phyloP scores from a whole-genome alignment of 2,329 filamentous ascomycete genomes.

The Plenodomus biglobosus region DNA sequence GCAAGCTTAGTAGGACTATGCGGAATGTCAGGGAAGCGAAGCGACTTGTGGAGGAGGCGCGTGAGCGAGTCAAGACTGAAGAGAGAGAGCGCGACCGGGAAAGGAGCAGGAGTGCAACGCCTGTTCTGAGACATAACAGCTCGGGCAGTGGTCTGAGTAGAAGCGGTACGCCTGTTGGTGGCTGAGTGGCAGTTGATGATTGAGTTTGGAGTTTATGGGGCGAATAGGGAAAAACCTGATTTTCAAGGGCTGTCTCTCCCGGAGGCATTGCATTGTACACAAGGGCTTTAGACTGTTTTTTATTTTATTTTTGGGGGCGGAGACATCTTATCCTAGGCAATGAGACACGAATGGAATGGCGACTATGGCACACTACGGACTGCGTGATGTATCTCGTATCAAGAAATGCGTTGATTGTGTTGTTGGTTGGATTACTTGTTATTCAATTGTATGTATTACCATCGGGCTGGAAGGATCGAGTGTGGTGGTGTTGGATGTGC shows the following conservation, averaged over 20 bases:
- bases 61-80: constrained; percentile 35
- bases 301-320: background rate
- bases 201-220: background rate
- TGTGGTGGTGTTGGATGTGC: too few relatives aligned
- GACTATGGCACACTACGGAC: background rate
- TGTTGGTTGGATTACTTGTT: too few relatives aligned
- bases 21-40: constrained; percentile 38
- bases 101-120: constrained; percentile 29
- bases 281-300: background rate
- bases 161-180: constrained; percentile 24
- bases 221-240: background rate
- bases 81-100: constrained; percentile 30
- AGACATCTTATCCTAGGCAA: background rate
- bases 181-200: constrained; percentile 1
- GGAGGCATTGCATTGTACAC: background rate
- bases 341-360: background rate
- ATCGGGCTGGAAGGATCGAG: too few relatives aligned
- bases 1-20: constrained; percentile 34
- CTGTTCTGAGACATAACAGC: constrained; percentile 24
- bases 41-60: constrained; percentile 39
- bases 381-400: background rate
- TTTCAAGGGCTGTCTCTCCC: background rate
- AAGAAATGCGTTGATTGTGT: too few relatives aligned
- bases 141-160: constrained; percentile 21
- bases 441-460: too few relatives aligned